A percentile compares a stretch with the other conserved stretches of the same genome.
These are phyloP conservation scores for Mucor plumbeus DNA, from an alignment of 371 early-diverging fungal species.

Conservation along the genomic window DNA sequence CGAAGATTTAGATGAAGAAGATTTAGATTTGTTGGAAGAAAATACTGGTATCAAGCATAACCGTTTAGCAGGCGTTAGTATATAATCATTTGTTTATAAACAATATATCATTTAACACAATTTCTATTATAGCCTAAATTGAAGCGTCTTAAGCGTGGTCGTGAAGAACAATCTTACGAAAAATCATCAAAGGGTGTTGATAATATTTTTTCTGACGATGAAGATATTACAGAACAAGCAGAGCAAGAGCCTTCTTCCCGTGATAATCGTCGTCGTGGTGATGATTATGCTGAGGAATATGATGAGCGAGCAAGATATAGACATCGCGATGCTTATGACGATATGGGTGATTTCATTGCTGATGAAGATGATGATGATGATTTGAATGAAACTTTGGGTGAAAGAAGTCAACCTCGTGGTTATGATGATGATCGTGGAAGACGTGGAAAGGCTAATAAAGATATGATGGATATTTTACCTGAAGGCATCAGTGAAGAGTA, in stretches of 20 bases:
- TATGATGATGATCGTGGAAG: slow-evolving; percentile 43
- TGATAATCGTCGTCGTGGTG: slow-evolving; percentile 32
- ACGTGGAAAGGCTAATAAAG: slow-evolving; percentile 41
- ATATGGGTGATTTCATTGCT: slow-evolving; percentile 72
- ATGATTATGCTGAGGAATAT: slow-evolving; percentile 56
- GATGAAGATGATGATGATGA: slow-evolving; percentile 69
- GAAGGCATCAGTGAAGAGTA: slow-evolving; percentile 54
- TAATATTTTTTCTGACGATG: slow-evolving; percentile 67
- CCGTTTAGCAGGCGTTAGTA: slow-evolving; percentile 54
- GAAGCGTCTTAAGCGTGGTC: slow-evolving; percentile 77
- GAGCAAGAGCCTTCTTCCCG: slow-evolving; percentile 31
- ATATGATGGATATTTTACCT: slow-evolving; percentile 50
- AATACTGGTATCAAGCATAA: slow-evolving; percentile 75
- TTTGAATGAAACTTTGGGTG: slow-evolving; percentile 65
- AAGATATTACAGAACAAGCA: slow-evolving; percentile 38
- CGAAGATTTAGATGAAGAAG: slow-evolving; percentile 89
- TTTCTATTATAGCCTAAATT: slow-evolving; percentile 50
- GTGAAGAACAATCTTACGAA: slow-evolving; percentile 48
- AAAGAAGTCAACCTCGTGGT: slow-evolving; percentile 50
- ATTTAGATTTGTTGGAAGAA: slow-evolving; percentile 83
- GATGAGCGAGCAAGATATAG: slow-evolving; percentile 45
- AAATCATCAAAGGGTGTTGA: slow-evolving; percentile 42
- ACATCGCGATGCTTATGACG: slow-evolving; percentile 59
- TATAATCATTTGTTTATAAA: not conserved
- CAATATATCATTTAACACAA: not conserved